Conservation (phyloP, 1,284 basidiomycete genomes). For the Ustilago nuda region DNA sequence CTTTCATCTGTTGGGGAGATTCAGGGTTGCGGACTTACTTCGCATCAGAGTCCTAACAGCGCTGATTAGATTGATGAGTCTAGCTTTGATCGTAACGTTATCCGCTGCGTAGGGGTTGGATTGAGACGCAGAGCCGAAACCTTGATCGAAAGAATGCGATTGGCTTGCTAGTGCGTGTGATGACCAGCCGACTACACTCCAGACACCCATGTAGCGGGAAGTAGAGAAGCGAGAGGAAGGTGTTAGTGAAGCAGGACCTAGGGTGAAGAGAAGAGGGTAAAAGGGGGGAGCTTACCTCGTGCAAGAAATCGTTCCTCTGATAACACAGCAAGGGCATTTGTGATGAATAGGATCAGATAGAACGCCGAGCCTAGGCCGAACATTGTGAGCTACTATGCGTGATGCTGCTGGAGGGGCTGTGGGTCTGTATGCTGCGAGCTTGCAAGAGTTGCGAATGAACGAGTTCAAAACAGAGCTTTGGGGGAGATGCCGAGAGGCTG, state of each 20-base stretch:
- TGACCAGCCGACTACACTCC: constrained; percentile 87
- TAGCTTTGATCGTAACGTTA: constrained; percentile 78
- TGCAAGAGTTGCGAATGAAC: not conserved
- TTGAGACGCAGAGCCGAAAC: constrained; percentile 30
- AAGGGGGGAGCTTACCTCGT: constrained; percentile 76
- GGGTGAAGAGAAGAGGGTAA: not conserved
- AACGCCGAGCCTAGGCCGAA: constrained; percentile 69
- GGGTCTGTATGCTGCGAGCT: not conserved
- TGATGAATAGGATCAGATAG: constrained; percentile 77
- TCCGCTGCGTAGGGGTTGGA: constrained; percentile 24
- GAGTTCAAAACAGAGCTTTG: no score
- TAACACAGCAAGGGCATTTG: constrained; percentile 92
- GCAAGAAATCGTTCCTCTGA: constrained; percentile 95
- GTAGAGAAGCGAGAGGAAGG: not conserved
- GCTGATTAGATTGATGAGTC: constrained; percentile 88
- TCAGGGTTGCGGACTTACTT: constrained; percentile 75
- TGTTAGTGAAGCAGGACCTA: not conserved
- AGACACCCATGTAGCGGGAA: not conserved
- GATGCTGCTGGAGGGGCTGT: not conserved
- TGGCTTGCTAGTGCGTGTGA: constrained; percentile 35
- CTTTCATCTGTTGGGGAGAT: no score
- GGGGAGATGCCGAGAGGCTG: no score
- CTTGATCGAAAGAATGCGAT: constrained; percentile 37
- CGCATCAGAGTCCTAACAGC: constrained; percentile 94
- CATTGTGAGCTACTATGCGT: constrained; percentile 8